Conservation (phyloP, 176 grass and related monocot genomes). For the Lolium perenne region DNA sequence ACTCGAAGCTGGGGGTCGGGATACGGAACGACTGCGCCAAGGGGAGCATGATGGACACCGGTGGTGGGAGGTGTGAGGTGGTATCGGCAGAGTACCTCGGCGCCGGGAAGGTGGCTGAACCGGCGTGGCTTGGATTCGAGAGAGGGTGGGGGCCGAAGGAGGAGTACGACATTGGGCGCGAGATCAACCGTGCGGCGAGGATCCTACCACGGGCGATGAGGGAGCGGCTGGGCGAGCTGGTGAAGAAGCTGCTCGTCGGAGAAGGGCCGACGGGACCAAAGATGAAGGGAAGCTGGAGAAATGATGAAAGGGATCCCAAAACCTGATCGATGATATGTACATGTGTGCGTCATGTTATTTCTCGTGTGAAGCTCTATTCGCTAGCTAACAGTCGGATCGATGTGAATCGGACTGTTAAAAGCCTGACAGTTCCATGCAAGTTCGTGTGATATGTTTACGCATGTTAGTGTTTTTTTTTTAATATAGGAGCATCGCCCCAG, state of each 20-base stretch:
- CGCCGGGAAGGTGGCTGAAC: conserved; percentile 39
- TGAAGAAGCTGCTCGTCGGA: conserved; percentile 63
- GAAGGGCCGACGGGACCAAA: conserved; percentile 89
- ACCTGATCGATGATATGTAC: not conserved
- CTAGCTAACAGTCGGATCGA: no score
- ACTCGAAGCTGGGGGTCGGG: conserved; percentile 63
- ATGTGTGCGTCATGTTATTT: no score
- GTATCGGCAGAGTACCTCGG: conserved; percentile 73
- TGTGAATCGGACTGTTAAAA: no score
- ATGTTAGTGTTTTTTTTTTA: no score
- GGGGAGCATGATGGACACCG: conserved; percentile 61
- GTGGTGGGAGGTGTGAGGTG: conserved; percentile 54
- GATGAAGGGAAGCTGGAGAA: conserved; percentile 65
- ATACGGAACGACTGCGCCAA: conserved; percentile 83
- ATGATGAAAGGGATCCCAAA: conserved; percentile 57
- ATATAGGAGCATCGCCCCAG: no score
- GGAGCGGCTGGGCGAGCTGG: conserved; percentile 46
- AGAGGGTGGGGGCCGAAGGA: conserved; percentile 84
- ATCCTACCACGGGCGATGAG: conserved; percentile 49
- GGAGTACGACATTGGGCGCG: conserved; percentile 67
- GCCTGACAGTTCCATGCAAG: no score
- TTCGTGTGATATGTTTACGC: no score
- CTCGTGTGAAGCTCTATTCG: no score
- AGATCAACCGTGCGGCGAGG: conserved; percentile 65
- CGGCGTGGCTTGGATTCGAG: conserved; percentile 70